These are phyloP conservation scores for Grosmannia huntii DNA, from an alignment of 2,329 filamentous ascomycete species.

Conservation along the genomic window DNA sequence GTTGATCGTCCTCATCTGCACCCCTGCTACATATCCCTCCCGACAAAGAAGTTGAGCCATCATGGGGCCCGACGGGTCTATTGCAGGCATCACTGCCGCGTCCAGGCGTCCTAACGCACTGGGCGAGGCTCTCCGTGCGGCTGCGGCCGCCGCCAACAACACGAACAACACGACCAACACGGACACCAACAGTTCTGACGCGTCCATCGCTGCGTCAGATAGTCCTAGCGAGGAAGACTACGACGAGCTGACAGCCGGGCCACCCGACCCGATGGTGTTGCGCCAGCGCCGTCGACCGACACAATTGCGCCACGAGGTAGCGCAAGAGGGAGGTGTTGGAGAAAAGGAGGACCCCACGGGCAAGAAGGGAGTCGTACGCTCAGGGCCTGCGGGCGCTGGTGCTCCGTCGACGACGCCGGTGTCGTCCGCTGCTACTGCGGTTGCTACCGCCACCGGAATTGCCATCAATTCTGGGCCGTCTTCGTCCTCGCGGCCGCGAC, in stretches of 20 bases:
- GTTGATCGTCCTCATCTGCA: background rate
- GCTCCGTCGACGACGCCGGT: too few species aligned
- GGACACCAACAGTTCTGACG: conserved; percentile 5
- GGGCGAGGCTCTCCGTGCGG: conserved; percentile 12
- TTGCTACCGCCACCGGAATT: background rate
- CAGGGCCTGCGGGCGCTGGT: background rate
- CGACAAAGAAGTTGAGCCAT: background rate
- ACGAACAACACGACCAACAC: background rate
- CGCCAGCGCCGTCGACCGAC: conserved; percentile 7
- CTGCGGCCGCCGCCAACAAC: background rate
- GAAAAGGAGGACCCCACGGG: background rate
- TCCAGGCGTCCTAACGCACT: conserved; percentile 10
- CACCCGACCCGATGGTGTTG: conserved; percentile 13
- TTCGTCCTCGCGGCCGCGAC: background rate
- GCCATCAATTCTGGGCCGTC: background rate
- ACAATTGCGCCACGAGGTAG: conserved; percentile 6
- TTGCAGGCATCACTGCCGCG: background rate
- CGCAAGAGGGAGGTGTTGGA: background rate
- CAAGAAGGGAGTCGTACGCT: background rate
- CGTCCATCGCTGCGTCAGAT: conserved; percentile 19
- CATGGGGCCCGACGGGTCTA: background rate
- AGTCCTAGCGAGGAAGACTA: conserved; percentile 34
- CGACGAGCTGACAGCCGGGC: conserved; percentile 20
- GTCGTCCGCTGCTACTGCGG: background rate
- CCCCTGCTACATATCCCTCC: background rate